Evolutionary conservation across 371 early-diverging fungal species (phyloP).

Genomic region (Saksenaea vasiformis): DNA sequence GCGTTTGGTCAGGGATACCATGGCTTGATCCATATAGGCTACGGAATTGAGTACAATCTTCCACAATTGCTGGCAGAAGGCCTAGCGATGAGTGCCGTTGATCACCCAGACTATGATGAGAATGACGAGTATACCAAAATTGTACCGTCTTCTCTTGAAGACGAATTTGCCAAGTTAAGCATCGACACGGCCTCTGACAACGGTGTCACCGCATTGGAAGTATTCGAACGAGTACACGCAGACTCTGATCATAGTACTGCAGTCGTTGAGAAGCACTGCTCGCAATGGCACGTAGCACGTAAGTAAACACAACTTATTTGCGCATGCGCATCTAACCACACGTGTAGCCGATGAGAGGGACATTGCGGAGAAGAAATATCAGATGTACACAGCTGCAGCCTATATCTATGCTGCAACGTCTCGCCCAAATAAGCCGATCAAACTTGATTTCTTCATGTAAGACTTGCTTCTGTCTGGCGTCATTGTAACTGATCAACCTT

Average conservation of each 20-base stretch:
- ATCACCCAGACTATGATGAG: not conserved
- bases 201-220: not conserved
- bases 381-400: not conserved
- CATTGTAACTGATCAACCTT: too few species aligned
- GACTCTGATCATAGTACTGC: not conserved
- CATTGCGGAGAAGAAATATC: not conserved
- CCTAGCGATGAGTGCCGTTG: slow-evolving; percentile 2
- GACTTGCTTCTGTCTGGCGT: too few species aligned
- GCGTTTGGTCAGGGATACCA: slow-evolving; percentile 1
- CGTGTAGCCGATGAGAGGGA: not conserved
- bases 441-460: slow-evolving; percentile 8
- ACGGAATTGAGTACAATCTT: not conserved
- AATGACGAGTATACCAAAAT: not conserved
- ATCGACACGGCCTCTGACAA: not conserved
- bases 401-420: not conserved
- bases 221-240: not conserved
- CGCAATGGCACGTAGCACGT: slow-evolving; percentile 4
- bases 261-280: not conserved
- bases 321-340: not conserved
- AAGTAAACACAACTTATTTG: not conserved
- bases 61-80: slow-evolving; percentile 7
- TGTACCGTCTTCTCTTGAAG: not conserved
- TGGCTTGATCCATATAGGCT: slow-evolving; percentile 4
- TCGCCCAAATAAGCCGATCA: not conserved
- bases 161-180: not conserved